Percentiles rank a stretch among this genome's conserved stretches.
Evolutionary conservation across 2,329 filamentous ascomycete species (phyloP).

Genomic region (Ophiostoma himal-ulmi): DNA sequence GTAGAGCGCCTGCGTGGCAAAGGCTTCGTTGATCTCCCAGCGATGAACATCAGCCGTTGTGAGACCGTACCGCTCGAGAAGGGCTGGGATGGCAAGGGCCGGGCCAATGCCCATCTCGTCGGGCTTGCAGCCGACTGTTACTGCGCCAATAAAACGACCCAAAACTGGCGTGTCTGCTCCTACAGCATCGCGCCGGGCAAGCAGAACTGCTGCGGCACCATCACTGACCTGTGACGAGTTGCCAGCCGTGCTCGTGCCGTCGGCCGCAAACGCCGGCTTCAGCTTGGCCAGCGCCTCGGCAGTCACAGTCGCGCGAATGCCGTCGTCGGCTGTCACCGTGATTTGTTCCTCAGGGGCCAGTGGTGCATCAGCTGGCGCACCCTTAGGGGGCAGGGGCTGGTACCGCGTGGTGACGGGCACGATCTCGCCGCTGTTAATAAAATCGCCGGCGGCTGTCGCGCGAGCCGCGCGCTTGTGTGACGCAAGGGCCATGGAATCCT

Average conservation of each 20-base stretch:
- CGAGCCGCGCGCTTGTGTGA: constrained; percentile 67
- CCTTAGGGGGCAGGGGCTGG: constrained; percentile 58
- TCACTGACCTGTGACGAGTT: constrained; percentile 80
- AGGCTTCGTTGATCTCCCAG: constrained; percentile 92
- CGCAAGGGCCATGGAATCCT: constrained; percentile 74
- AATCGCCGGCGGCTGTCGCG: constrained; percentile 63
- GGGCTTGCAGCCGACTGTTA: constrained; percentile 70
- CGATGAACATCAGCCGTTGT: constrained; percentile 64
- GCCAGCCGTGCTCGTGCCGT: constrained; percentile 75
- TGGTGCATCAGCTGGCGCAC: constrained; percentile 44
- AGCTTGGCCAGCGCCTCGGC: constrained; percentile 68
- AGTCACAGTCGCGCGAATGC: constrained; percentile 63
- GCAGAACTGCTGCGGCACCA: constrained; percentile 73
- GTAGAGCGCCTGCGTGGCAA: constrained; percentile 61
- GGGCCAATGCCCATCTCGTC: constrained; percentile 95
- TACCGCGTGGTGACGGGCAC: constrained; percentile 69
- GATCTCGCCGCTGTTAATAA: constrained; percentile 73
- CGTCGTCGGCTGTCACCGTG: constrained; percentile 73
- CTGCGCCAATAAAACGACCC: constrained; percentile 73
- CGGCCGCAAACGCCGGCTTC: constrained; percentile 75
- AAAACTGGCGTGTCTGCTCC: constrained; percentile 73
- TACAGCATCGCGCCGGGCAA: constrained; percentile 81
- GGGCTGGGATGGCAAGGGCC: constrained; percentile 75
- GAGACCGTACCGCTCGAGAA: constrained; percentile 65
- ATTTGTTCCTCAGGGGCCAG: constrained; percentile 45